Conservation (phyloP, 495 filamentous ascomycete species). For the Beverwykella pulmonaria region DNA sequence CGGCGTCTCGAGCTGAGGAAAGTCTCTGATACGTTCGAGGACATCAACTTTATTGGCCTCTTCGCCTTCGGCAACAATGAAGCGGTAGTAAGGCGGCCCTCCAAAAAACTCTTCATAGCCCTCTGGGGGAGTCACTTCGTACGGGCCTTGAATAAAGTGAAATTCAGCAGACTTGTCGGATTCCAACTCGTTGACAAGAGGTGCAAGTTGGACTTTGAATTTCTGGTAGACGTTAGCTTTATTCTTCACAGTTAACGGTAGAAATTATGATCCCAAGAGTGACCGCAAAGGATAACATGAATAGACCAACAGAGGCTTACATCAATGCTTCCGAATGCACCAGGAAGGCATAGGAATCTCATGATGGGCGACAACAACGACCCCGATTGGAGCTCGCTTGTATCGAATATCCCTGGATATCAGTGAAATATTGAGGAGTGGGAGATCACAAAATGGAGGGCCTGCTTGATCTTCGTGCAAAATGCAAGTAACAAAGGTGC, state of each 20-base stretch:
- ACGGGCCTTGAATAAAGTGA: conserved; percentile 54
- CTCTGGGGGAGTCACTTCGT: conserved; percentile 52
- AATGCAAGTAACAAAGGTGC: neutral
- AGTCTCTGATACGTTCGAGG: conserved; percentile 54
- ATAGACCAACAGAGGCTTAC: conserved; percentile 42
- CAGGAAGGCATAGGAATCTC: conserved; percentile 13
- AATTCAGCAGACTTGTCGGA: conserved; percentile 52
- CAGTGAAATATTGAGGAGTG: neutral
- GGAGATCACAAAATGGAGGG: neutral
- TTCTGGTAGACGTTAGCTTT: conserved; percentile 43
- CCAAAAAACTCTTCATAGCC: conserved; percentile 59
- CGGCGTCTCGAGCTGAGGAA: conserved; percentile 53
- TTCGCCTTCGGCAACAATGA: conserved; percentile 54
- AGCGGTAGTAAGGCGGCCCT: conserved; percentile 54
- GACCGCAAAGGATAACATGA: too few species aligned
- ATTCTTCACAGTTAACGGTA: neutral
- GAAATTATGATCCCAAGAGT: neutral
- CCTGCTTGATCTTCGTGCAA: neutral
- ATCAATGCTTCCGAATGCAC: conserved; percentile 56
- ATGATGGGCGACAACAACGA: neutral
- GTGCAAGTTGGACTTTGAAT: conserved; percentile 58
- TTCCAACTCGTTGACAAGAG: conserved; percentile 52
- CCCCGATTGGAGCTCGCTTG: neutral
- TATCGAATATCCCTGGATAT: neutral
- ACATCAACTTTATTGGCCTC: conserved; percentile 51